Percentiles rank a stretch among this genome's conserved stretches.
phyloP scores from a whole-genome alignment of 176 grass and related monocot species.

The Bothriochloa decipiens region DNA sequence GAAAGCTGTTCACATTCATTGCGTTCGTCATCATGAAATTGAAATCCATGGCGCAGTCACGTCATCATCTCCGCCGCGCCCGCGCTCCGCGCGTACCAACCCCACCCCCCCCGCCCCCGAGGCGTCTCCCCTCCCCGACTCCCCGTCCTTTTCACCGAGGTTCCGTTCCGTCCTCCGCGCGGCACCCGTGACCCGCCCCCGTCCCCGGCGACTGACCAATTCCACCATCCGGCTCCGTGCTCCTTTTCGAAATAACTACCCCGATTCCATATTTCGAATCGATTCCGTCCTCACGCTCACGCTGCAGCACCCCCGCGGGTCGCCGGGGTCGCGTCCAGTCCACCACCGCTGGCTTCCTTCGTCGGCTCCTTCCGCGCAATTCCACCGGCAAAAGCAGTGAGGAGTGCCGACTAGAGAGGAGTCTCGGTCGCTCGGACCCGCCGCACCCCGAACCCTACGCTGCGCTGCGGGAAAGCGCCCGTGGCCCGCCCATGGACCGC shows the following conservation, averaged over 20 bases:
- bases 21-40: not conserved
- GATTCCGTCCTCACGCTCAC: constrained; percentile 17
- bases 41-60: not conserved
- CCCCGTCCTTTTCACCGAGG: constrained; percentile 2
- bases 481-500: constrained; percentile 44
- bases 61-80: constrained; percentile 9
- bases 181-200: constrained; percentile 2
- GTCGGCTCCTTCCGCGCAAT: not conserved
- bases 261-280: constrained; percentile 6
- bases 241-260: not conserved
- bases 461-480: not conserved
- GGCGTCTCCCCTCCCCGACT: not conserved
- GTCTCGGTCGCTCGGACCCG: not conserved
- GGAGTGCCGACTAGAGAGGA: not conserved
- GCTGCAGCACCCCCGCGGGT: not conserved
- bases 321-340: not conserved
- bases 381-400: not conserved
- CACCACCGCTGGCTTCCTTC: not conserved
- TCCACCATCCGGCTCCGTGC: not conserved
- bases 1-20: not conserved
- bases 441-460: constrained; percentile 1
- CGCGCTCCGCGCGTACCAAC: not conserved
- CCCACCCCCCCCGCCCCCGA: too few species aligned
- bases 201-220: constrained; percentile 24
- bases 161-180: not conserved